These are phyloP conservation scores for Colletotrichum melonis DNA, from an alignment of 2,329 filamentous ascomycete species.

Conservation along the genomic window DNA sequence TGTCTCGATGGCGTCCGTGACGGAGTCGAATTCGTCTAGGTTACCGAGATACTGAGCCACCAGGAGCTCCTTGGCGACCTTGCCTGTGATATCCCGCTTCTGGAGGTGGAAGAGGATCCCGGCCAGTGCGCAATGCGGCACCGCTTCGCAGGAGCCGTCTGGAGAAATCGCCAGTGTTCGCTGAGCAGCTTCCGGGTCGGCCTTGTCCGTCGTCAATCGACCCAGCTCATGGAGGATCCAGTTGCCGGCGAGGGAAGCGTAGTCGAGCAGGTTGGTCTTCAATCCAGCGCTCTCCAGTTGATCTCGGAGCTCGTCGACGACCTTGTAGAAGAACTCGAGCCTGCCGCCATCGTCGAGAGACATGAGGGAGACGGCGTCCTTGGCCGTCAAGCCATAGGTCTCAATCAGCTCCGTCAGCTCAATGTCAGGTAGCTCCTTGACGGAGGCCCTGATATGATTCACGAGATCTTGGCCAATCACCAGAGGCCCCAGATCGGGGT, in stretches of 20 bases:
- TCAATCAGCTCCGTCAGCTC: slow-evolving; percentile 72
- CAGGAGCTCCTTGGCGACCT: slow-evolving; percentile 69
- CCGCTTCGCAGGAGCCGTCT: slow-evolving; percentile 58
- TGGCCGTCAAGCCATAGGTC: slow-evolving; percentile 76
- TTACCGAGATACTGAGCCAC: slow-evolving; percentile 62
- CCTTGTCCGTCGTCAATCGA: slow-evolving; percentile 68
- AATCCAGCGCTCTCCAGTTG: slow-evolving; percentile 12
- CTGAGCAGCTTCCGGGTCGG: slow-evolving; percentile 40
- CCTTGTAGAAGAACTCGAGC: slow-evolving; percentile 83
- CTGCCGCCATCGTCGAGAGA: slow-evolving; percentile 82
- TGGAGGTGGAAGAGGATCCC: slow-evolving; percentile 63
- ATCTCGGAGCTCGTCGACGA: slow-evolving; percentile 62
- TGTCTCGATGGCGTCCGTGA: slow-evolving; percentile 57
- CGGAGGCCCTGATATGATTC: slow-evolving; percentile 66
- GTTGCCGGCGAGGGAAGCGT: slow-evolving; percentile 65
- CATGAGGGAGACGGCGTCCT: slow-evolving; percentile 86
- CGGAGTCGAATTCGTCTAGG: slow-evolving; percentile 49
- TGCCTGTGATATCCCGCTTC: slow-evolving; percentile 62
- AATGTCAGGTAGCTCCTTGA: slow-evolving; percentile 80
- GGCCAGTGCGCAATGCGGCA: slow-evolving; percentile 60
- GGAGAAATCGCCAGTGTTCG: slow-evolving; percentile 50
- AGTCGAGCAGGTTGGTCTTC: slow-evolving; percentile 44
- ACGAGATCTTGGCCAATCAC: slow-evolving; percentile 79
- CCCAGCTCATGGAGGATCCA: slow-evolving; percentile 83
- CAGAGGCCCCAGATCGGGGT: slow-evolving; percentile 88